Evolutionary conservation across 495 filamentous ascomycete species (phyloP).

Genomic region (Aspergillus olivimuriae): DNA sequence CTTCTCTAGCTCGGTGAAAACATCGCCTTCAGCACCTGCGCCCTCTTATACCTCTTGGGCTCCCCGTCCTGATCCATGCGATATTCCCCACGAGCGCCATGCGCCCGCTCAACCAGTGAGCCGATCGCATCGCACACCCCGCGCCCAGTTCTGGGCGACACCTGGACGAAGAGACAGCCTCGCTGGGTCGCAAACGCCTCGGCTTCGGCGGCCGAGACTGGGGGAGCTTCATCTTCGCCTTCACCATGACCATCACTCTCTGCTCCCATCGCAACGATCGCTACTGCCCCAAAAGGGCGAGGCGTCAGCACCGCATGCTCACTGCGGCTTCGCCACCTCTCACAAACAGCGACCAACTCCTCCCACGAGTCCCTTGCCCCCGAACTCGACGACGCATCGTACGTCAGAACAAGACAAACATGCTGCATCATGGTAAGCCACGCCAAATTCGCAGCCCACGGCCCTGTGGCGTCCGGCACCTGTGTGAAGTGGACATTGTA

Average conservation of each 20-base stretch:
- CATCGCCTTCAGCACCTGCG: neutral
- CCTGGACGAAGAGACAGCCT: neutral
- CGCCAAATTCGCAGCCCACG: neutral
- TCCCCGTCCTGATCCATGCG: neutral
- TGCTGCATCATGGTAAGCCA: neutral
- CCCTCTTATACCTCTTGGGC: neutral
- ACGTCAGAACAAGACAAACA: neutral
- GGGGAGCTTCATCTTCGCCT: neutral
- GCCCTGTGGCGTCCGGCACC: neutral
- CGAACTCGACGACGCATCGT: neutral
- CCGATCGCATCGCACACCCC: conserved; percentile 4
- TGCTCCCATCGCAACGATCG: neutral
- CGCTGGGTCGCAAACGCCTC: neutral
- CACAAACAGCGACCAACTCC: neutral
- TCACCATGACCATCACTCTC: too few species aligned
- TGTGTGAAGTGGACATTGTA: neutral
- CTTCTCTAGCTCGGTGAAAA: neutral
- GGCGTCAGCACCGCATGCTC: neutral
- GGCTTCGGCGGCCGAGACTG: neutral
- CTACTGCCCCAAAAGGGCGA: neutral
- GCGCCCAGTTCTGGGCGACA: conserved; percentile 1
- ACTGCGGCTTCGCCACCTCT: neutral
- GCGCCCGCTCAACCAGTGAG: neutral
- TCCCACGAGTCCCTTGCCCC: neutral
- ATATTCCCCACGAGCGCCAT: neutral